Conservation (phyloP, 2,329 filamentous ascomycete species). For the Fusarium chuoi region DNA sequence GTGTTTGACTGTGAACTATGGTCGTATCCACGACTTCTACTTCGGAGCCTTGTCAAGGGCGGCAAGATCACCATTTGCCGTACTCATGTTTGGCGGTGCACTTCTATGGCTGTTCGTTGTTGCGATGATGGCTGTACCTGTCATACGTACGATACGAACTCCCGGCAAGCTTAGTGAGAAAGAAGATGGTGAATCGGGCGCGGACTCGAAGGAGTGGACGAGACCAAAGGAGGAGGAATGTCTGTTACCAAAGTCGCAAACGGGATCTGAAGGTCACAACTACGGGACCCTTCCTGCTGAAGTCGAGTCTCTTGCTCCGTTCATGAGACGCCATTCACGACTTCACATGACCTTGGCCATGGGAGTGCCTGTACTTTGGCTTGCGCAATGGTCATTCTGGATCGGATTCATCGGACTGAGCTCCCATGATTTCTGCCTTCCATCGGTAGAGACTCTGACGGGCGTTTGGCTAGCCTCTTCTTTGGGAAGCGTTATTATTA, state of each 20-base stretch:
- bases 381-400: slow-evolving; percentile 30
- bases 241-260: neutral
- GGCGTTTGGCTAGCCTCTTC: neutral
- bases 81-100: slow-evolving; percentile 14
- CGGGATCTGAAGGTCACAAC: fast-evolving
- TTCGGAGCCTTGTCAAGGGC: neutral
- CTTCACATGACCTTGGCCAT: neutral
- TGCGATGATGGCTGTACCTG: neutral
- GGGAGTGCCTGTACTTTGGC: neutral
- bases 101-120: slow-evolving; percentile 3
- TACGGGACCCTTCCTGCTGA: neutral
- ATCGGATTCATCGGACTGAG: slow-evolving; percentile 17
- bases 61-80: neutral
- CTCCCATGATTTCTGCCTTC: neutral
- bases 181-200: fast-evolving
- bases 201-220: fast-evolving
- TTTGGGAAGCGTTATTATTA: neutral
- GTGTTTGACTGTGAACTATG: neutral
- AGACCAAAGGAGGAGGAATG: neutral
- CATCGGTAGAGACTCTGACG: neutral
- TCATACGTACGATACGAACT: neutral
- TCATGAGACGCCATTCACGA: neutral
- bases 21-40: slow-evolving; percentile 2
- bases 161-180: neutral
- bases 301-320: neutral